Percentiles rank a stretch among this genome's conserved stretches.
These are phyloP conservation scores for Leishmania amazonensis DNA, from an alignment of 208 protist species.

Conservation along the genomic window DNA sequence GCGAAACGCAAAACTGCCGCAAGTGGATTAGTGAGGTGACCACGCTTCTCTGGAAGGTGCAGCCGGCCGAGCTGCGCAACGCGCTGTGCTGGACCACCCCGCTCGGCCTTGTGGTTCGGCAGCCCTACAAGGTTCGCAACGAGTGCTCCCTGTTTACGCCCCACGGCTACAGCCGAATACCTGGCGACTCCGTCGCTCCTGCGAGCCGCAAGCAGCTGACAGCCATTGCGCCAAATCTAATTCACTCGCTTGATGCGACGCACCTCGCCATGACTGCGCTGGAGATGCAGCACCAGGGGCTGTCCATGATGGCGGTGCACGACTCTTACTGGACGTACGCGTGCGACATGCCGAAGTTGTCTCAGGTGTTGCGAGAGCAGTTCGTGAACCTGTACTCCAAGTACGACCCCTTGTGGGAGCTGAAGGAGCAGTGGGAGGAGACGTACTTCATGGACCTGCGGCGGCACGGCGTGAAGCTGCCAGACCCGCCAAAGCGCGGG, in stretches of 20 bases:
- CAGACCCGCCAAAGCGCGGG: conserved; percentile 88
- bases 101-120: conserved; percentile 96
- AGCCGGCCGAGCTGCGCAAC: conserved; percentile 83
- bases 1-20: conserved; percentile 89
- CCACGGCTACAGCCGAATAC: conserved; percentile 73
- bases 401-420: conserved; percentile 91
- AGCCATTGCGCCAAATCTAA: conserved; percentile 98
- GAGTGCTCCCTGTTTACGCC: conserved; percentile 84
- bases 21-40: conserved; percentile 83
- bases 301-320: conserved; percentile 97
- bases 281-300: conserved; percentile 85
- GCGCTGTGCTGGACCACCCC: conserved; percentile 96
- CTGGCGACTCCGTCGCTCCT: conserved; percentile 68
- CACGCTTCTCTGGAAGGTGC: conserved; percentile 73
- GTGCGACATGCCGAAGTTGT: conserved; percentile 92
- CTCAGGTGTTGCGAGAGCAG: conserved; percentile 92
- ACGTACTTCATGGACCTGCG: conserved; percentile 86
- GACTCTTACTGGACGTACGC: conserved; percentile 99
- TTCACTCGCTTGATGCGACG: conserved; percentile 98
- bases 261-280: conserved; percentile 98
- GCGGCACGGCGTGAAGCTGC: conserved; percentile 81
- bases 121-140: conserved; percentile 94
- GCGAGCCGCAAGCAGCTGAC: conserved; percentile 91
- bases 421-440: conserved; percentile 94
- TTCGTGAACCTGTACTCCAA: conserved; percentile 97